A percentile compares a stretch with the other conserved stretches of the same genome.
Conservation (phyloP, 805 yeast genomes). For the Teunomyces tritomae region DNA sequence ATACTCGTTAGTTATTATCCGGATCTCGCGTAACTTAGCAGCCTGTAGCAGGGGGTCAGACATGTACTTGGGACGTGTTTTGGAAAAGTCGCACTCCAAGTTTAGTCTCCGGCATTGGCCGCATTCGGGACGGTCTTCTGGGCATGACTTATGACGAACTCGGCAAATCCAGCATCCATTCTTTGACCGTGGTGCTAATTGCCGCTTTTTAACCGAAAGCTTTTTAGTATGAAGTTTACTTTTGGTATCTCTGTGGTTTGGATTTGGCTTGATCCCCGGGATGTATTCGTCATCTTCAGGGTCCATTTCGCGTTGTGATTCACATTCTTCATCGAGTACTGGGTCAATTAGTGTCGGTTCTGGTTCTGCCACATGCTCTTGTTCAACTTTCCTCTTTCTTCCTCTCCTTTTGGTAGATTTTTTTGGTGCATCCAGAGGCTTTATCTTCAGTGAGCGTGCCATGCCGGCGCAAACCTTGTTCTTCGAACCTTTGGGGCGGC, state of each 20-base stretch:
- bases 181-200: conserved; percentile 36
- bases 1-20: conserved; percentile 37
- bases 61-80: conserved; percentile 55
- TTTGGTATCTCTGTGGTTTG: neutral
- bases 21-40: conserved; percentile 49
- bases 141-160: conserved; percentile 68
- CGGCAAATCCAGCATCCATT: conserved; percentile 81
- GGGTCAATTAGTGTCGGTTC: neutral
- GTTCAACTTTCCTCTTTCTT: neutral
- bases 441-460: neutral
- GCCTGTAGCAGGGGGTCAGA: conserved; percentile 38
- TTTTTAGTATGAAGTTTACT: neutral
- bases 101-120: conserved; percentile 55
- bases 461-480: neutral
- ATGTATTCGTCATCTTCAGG: neutral
- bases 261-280: neutral
- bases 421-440: neutral
- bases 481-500: conserved; percentile 2
- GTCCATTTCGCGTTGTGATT: neutral
- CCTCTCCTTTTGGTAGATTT: neutral
- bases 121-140: conserved; percentile 63
- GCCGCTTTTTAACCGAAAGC: neutral
- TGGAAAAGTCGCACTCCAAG: conserved; percentile 54
- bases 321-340: neutral
- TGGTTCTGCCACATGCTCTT: neutral